phyloP scores from a whole-genome alignment of 1,284 basidiomycete species.

The Inonotus hispidus region DNA sequence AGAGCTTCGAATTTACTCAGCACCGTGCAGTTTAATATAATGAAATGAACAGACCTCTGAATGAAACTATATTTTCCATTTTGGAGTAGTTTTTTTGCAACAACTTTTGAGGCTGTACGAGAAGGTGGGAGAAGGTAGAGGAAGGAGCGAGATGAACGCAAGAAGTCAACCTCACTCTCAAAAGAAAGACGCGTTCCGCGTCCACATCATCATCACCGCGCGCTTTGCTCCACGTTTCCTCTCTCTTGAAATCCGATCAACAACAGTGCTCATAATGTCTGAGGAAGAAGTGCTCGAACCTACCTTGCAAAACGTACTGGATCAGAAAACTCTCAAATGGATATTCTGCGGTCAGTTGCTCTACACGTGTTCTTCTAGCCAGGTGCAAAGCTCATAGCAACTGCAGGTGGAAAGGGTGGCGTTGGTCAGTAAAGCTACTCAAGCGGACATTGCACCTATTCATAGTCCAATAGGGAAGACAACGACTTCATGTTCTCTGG shows the following conservation, averaged over 20 bases:
- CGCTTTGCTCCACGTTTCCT: not conserved
- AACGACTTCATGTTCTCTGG: slow-evolving; percentile 91
- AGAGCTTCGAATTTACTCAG: slow-evolving; percentile 47
- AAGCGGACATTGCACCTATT: not conserved
- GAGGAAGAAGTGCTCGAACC: slow-evolving; percentile 60
- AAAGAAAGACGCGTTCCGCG: not conserved
- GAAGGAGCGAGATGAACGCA: slow-evolving; percentile 10
- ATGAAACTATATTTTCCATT: slow-evolving; percentile 2
- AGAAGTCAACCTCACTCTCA: not conserved
- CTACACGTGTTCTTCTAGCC: slow-evolving; percentile 15
- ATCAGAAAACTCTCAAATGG: slow-evolving; percentile 89
- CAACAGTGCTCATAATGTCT: slow-evolving; percentile 32
- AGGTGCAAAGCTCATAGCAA: slow-evolving; percentile 9
- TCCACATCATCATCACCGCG: not conserved
- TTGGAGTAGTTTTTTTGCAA: slow-evolving; percentile 9
- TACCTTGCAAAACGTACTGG: slow-evolving; percentile 85
- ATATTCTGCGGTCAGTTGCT: slow-evolving; percentile 83
- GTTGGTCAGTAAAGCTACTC: slow-evolving; percentile 58
- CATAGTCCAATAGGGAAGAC: slow-evolving; percentile 71
- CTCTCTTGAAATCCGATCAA: not conserved
- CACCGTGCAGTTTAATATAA: slow-evolving; percentile 7
- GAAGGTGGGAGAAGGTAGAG: slow-evolving; percentile 14
- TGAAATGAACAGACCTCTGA: slow-evolving; percentile 11
- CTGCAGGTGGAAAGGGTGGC: slow-evolving; percentile 93
- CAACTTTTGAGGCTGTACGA: not conserved